Evolutionary conservation across 129 eudicot species (phyloP), one percentile per base, ranked within the genome.

Genomic region (Cynara cardunculus): DNA sequence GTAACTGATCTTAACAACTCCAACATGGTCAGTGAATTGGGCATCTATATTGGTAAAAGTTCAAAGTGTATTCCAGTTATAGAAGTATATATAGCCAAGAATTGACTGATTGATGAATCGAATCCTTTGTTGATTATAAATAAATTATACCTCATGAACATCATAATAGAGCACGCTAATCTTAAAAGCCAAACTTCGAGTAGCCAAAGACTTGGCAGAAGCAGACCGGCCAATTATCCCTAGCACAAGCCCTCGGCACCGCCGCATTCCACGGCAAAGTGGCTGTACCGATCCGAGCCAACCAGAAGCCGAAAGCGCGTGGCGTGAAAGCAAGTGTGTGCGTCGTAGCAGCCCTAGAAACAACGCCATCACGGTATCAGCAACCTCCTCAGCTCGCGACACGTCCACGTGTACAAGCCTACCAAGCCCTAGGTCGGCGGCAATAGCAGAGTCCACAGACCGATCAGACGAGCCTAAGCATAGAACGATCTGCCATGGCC

Each of bases 281-380:
- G 99, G 99, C 90, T 95, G 99, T 0, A 95, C 89, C 0, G 99
- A 90, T 12, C 99, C 99, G 6, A 95, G 89, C 99, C 99, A 95
- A 1, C 99, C 97, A 1, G 97, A 90, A 62, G 97, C 97, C 79
- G 99, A 95, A 0, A 95, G 82, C 25, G 97, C 86, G 46, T 92
- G 97, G 21, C 97, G 83, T 0, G 99, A 95, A 22, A 95, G 87
- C 77, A 95, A 78, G 59, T 95, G 99, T 12, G 99, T 95, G 14
- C 99, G 91, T 18, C 99, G 80, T 18, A 95, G 84, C 44, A 95
- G 80, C 74, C 99, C 99, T 25, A 95, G 75, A 71, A 95, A 77
- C 73, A 95, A 82, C 59, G 99, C 99, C 99, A 95, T 95, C 2
- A 95, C 93, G 3, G 97, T 95, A 59, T 95, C 99, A 13, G 99